A percentile compares a stretch with the other conserved stretches of the same genome.
Evolutionary conservation across 1,139 yeast species (phyloP).

Genomic region (Debaryomycetaceae sp.): DNA sequence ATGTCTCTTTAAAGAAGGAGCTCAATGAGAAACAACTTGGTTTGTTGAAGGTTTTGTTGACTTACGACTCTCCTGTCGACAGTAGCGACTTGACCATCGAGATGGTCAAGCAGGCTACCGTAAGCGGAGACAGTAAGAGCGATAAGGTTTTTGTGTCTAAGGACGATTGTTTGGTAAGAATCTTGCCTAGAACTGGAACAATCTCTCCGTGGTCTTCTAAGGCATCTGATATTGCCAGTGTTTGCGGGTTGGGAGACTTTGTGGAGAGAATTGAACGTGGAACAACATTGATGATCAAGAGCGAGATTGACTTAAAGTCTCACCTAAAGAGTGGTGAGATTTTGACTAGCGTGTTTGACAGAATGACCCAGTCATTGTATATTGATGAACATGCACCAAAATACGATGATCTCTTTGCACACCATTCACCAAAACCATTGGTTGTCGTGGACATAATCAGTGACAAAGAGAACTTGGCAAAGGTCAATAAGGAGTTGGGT

Average conservation of each 20-base stretch:
- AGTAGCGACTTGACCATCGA: constrained; percentile 37
- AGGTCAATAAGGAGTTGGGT: constrained; percentile 82
- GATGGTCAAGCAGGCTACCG: constrained; percentile 32
- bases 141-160: constrained; percentile 30
- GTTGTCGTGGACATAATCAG: constrained; percentile 64
- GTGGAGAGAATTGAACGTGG: constrained; percentile 92
- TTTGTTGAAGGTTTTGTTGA: constrained; percentile 61
- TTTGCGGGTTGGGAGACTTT: constrained; percentile 72
- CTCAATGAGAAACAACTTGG: constrained; percentile 35
- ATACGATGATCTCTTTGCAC: constrained; percentile 68
- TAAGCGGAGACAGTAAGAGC: constrained; percentile 28
- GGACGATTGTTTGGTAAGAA: constrained; percentile 62
- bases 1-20: constrained; percentile 54
- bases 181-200: constrained; percentile 92
- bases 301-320: constrained; percentile 59
- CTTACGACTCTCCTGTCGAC: constrained; percentile 72
- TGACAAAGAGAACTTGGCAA: constrained; percentile 59
- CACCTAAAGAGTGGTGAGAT: constrained; percentile 45
- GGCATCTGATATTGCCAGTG: constrained; percentile 91
- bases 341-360: constrained; percentile 75
- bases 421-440: constrained; percentile 82
- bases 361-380: constrained; percentile 87
- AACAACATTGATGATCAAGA: constrained; percentile 65
- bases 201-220: constrained; percentile 99
- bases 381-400: constrained; percentile 52